These are phyloP conservation scores for Rhodotorula paludigena DNA, from an alignment of 768 basidiomycete genomes.

Conservation along the genomic window DNA sequence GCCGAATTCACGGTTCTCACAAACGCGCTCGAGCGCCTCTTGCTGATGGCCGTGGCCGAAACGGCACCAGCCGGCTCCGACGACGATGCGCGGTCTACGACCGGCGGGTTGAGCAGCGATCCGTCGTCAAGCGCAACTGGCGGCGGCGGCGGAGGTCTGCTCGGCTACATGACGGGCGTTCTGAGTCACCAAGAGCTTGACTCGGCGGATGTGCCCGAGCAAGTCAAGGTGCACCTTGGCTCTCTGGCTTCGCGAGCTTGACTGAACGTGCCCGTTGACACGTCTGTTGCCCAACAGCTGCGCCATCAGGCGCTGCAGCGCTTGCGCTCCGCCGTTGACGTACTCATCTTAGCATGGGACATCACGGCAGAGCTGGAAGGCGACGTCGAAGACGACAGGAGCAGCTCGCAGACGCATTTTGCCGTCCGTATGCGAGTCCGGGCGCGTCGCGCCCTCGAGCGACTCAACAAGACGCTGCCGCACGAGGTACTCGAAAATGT, in stretches of 20 bases:
- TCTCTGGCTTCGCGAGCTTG: too few species aligned
- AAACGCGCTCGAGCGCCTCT: constrained; percentile 74
- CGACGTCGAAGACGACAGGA: constrained; percentile 8
- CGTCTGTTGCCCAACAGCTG: not conserved
- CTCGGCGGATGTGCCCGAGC: constrained; percentile 16
- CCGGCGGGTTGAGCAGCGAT: constrained; percentile 1
- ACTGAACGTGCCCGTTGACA: not conserved
- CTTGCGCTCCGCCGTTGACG: constrained; percentile 21
- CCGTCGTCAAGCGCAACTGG: constrained; percentile 50
- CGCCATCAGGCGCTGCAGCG: constrained; percentile 25
- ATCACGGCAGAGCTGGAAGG: constrained; percentile 27
- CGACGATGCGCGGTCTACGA: constrained; percentile 16
- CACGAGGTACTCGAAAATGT: constrained; percentile 77
- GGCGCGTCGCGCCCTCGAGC: constrained; percentile 73
- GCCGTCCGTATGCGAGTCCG: constrained; percentile 48
- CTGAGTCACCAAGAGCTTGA: constrained; percentile 65
- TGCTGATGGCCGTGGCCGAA: constrained; percentile 66
- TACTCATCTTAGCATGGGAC: constrained; percentile 35
- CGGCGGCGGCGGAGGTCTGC: constrained; percentile 55
- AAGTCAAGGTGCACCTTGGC: constrained; percentile 14
- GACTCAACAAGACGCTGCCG: constrained; percentile 73
- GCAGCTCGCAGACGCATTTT: constrained; percentile 34
- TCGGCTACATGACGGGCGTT: constrained; percentile 87
- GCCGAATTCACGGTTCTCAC: constrained; percentile 78
- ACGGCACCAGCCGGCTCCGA: constrained; percentile 40